Conservation (phyloP, 305 asterid species). For the Vinca major region DNA sequence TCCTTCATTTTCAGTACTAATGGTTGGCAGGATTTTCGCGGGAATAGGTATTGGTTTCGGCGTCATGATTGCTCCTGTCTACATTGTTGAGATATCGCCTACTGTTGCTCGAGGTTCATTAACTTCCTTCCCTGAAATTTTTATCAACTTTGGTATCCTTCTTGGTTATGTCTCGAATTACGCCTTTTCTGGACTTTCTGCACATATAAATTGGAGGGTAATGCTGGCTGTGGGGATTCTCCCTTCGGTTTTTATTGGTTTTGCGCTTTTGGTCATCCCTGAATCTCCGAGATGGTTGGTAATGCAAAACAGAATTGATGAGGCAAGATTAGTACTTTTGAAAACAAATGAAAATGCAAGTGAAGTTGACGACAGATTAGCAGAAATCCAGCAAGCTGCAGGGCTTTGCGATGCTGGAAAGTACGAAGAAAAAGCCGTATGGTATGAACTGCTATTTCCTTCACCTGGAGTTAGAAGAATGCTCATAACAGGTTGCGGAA, state of each 20-base stretch:
- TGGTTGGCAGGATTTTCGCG: conserved; percentile 44
- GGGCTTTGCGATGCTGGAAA: conserved; percentile 24
- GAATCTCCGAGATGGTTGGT: conserved; percentile 63
- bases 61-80: conserved; percentile 55
- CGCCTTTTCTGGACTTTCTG: conserved; percentile 41
- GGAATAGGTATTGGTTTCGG: conserved; percentile 67
- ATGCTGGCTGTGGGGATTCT: conserved; percentile 55
- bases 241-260: conserved; percentile 42
- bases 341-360: conserved; percentile 30
- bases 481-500: conserved; percentile 53
- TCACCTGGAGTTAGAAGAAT: conserved; percentile 39
- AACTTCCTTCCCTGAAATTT: conserved; percentile 57
- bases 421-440: conserved; percentile 33
- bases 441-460: conserved; percentile 46
- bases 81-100: conserved; percentile 58
- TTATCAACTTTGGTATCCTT: conserved; percentile 44
- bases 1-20: conserved; percentile 32
- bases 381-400: conserved; percentile 47
- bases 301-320: conserved; percentile 40
- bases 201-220: conserved; percentile 46
- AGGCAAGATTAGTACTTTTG: conserved; percentile 40
- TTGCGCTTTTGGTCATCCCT: conserved; percentile 38
- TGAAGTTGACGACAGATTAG: conserved; percentile 45
- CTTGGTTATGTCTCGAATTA: conserved; percentile 57
- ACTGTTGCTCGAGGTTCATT: conserved; percentile 37